A percentile compares a stretch with the other conserved stretches of the same genome.
These are phyloP conservation scores for Adansonia grandidieri DNA, from an alignment of 441 rosid genomes.

Conservation along the genomic window DNA sequence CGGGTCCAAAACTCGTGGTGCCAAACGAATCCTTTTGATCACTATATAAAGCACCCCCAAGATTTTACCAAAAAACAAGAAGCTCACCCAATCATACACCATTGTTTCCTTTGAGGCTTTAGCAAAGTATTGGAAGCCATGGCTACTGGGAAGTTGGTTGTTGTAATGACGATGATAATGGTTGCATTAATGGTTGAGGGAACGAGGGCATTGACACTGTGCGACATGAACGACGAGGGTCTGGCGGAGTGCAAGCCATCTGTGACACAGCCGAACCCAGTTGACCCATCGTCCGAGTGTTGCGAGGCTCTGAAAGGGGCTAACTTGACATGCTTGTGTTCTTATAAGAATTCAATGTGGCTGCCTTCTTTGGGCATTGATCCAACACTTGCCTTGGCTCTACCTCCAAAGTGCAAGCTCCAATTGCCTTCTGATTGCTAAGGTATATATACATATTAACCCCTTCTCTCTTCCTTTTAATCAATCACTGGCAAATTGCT, in stretches of 20 bases:
- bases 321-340: conserved; percentile 56
- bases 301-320: conserved; percentile 53
- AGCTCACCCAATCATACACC: not conserved
- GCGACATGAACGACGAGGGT: conserved; percentile 46
- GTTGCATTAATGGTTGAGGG: conserved; percentile 23
- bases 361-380: conserved; percentile 59
- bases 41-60: not conserved
- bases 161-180: not conserved
- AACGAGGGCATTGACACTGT: conserved; percentile 37
- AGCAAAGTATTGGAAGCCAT: not conserved
- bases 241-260: conserved; percentile 55
- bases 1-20: conserved; percentile 16
- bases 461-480: not conserved
- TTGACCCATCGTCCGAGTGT: conserved; percentile 43
- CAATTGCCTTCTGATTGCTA: not conserved
- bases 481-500: too few species aligned
- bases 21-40: not conserved
- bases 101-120: not conserved
- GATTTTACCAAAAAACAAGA: not conserved
- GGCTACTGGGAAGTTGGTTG: conserved; percentile 8
- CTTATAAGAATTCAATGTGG: conserved; percentile 44
- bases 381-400: conserved; percentile 53
- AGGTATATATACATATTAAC: not conserved
- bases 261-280: conserved; percentile 50
- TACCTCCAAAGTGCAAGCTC: conserved; percentile 53